These are phyloP conservation scores for Cyberlindnera euphorbiae DNA, from an alignment of 805 yeast genomes.

Conservation along the genomic window DNA sequence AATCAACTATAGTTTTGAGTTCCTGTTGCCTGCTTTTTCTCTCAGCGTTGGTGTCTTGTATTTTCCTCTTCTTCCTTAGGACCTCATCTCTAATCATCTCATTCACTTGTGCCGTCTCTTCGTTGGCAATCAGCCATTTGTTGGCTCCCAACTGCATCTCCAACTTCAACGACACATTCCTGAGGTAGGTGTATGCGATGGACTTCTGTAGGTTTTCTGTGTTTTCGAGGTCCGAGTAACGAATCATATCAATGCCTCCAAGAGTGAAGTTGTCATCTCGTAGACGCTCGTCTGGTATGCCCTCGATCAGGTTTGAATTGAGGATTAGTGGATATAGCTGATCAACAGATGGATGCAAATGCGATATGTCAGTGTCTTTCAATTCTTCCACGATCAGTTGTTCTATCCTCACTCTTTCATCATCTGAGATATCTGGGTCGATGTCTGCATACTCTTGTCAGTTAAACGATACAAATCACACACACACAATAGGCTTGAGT, in stretches of 20 bases:
- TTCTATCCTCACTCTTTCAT: slow-evolving; percentile 34
- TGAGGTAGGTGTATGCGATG: slow-evolving; percentile 28
- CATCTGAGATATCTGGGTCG: slow-evolving; percentile 33
- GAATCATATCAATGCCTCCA: slow-evolving; percentile 31
- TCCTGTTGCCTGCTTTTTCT: slow-evolving; percentile 41
- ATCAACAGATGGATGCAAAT: slow-evolving; percentile 19
- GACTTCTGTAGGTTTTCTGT: slow-evolving; percentile 23
- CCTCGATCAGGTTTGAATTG: slow-evolving; percentile 1
- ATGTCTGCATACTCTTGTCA: slow-evolving; percentile 26
- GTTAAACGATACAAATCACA: too few species aligned
- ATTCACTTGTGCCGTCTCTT: slow-evolving; percentile 27
- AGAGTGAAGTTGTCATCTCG: slow-evolving; percentile 22
- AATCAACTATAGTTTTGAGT: slow-evolving; percentile 39
- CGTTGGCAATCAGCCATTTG: slow-evolving; percentile 36
- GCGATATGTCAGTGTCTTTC: neutral
- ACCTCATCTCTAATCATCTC: slow-evolving; percentile 27
- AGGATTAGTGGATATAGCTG: slow-evolving; percentile 20
- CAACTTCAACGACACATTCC: slow-evolving; percentile 34
- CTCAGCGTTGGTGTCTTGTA: slow-evolving; percentile 38
- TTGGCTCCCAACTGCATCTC: slow-evolving; percentile 30
- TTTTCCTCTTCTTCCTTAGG: slow-evolving; percentile 34
- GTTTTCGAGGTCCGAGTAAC: slow-evolving; percentile 28
- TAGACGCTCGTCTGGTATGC: slow-evolving; percentile 10
- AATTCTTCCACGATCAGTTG: slow-evolving; percentile 28
- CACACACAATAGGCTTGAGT: too few species aligned